Conservation (phyloP, 306 rosid species). For the Phaseolus lunatus region DNA sequence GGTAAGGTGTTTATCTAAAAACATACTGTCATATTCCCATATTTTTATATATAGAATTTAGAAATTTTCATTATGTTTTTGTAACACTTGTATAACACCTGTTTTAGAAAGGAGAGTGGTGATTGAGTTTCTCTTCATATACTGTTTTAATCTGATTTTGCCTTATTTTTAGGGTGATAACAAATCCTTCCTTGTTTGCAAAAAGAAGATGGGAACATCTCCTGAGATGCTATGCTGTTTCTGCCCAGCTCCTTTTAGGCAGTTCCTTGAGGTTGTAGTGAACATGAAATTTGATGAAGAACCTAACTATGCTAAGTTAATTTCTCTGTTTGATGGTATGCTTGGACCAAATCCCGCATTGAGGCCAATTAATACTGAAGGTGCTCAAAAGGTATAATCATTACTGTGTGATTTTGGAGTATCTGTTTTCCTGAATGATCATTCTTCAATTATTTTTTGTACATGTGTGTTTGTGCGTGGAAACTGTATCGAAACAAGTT, state of each 20-base stretch:
- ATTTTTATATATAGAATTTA: background rate
- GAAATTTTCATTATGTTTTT: background rate
- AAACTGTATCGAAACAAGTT: background rate
- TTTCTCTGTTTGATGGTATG: conserved; percentile 84
- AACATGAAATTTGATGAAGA: conserved; percentile 98
- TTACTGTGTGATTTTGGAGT: conserved; percentile 4
- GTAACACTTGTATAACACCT: background rate
- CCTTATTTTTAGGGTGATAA: conserved; percentile 74
- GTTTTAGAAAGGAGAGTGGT: background rate
- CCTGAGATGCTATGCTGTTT: conserved; percentile 96
- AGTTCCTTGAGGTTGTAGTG: conserved; percentile 91
- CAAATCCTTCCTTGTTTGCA: conserved; percentile 91
- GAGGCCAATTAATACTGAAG: conserved; percentile 90
- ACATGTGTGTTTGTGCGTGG: too few relatives aligned
- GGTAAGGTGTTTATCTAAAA: background rate
- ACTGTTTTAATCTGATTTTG: conserved; percentile 12
- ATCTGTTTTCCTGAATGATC: background rate
- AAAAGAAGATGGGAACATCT: conserved; percentile 97
- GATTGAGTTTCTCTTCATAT: conserved; percentile 26
- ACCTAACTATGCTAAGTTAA: conserved; percentile 85
- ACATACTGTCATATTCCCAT: background rate
- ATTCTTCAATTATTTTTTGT: background rate
- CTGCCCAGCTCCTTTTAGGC: conserved; percentile 88
- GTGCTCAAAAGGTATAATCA: conserved; percentile 86
- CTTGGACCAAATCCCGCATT: conserved; percentile 91